These are phyloP conservation scores for Rosellinia necatrix DNA, from an alignment of 2,329 filamentous ascomycete species.

Conservation along the genomic window DNA sequence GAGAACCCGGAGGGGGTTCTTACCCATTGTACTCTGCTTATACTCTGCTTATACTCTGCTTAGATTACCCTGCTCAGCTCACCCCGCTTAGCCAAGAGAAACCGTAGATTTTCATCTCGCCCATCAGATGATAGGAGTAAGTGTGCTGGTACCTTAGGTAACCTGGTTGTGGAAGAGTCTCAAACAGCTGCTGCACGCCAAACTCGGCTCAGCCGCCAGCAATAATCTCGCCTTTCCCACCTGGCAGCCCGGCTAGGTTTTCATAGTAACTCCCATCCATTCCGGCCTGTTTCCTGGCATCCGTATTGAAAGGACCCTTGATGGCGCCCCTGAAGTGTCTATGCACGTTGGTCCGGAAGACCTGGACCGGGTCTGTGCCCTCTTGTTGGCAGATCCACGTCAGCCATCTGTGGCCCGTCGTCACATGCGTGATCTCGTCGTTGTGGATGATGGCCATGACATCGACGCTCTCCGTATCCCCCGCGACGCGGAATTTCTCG, in stretches of 20 bases:
- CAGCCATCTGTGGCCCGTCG: conserved; percentile 52
- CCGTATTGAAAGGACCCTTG: conserved; percentile 50
- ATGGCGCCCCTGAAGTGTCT: conserved; percentile 48
- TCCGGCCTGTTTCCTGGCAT: conserved; percentile 49
- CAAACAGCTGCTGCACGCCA: background rate
- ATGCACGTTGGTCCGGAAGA: conserved; percentile 49
- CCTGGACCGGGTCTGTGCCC: conserved; percentile 49
- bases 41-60: too few species aligned
- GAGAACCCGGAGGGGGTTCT: too few species aligned
- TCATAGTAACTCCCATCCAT: conserved; percentile 51
- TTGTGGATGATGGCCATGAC: conserved; percentile 51
- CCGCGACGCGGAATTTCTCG: conserved; percentile 49
- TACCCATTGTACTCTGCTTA: too few species aligned
- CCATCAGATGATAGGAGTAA: background rate
- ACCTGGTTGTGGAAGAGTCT: too few species aligned
- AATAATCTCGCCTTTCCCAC: conserved; percentile 37
- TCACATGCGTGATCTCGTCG: conserved; percentile 54
- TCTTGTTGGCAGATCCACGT: conserved; percentile 53
- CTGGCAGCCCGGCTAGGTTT: conserved; percentile 36
- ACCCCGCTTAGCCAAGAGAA: too few species aligned
- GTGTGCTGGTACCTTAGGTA: background rate
- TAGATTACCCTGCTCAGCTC: too few species aligned
- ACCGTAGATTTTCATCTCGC: background rate
- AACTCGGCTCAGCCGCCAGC: conserved; percentile 36
- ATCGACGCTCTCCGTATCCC: conserved; percentile 48